Base-by-base conservation (phyloP, 2,329 filamentous ascomycete species). In the Colletotrichum caudatum region DNA sequence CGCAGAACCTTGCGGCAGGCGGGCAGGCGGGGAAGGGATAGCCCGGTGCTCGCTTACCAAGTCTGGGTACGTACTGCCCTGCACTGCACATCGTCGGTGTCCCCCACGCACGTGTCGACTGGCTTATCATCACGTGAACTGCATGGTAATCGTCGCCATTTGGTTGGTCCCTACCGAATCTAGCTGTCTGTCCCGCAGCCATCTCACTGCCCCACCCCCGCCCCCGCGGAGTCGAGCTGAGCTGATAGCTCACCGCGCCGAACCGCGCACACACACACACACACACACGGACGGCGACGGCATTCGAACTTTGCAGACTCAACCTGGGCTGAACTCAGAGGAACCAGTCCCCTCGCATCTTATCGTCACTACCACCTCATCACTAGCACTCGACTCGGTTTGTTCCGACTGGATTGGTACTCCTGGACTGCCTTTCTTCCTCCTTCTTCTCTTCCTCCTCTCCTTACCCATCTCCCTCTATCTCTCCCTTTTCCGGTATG, bases 291-390 rank as follows among this genome's bases (percentile, higher is more conserved):
- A 48, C 56, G 35, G 39, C 48, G 37, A 64, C 51, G 50, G 68
- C 65, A 60, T 46, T 16, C 54, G 37, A 20, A 56, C 26, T 29
- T 29, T 29, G 29, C 16, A 41, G 16, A 53, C 18, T 62, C 53
- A 66, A 69, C 37, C 26, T 53, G 37, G 20, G 6, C 46, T 53
- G 16, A 59, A 48, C 53, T 63, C 69, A 69, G 33, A 64, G 64
- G 51, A 51, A 62, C 58, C 44, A 20, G 29, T 63, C 46, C 44
- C 18, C 23, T 39, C 35, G 5, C 35, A 59, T 41, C 29, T 29
- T 5, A 50, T 64, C 58, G 57, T 35, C 33, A 33, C 39, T 53
- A 39, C 6, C 58, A 39, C 3, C 44, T 64, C 63, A 57, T 35
- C 33, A 26, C 41, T 62, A 46, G 29, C 29, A 29, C 29, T 29